Percentiles rank a stretch among this genome's conserved stretches.
Evolutionary conservation across 176 grass and related monocot genomes (phyloP).

Genomic region (Oryza meridionalis): DNA sequence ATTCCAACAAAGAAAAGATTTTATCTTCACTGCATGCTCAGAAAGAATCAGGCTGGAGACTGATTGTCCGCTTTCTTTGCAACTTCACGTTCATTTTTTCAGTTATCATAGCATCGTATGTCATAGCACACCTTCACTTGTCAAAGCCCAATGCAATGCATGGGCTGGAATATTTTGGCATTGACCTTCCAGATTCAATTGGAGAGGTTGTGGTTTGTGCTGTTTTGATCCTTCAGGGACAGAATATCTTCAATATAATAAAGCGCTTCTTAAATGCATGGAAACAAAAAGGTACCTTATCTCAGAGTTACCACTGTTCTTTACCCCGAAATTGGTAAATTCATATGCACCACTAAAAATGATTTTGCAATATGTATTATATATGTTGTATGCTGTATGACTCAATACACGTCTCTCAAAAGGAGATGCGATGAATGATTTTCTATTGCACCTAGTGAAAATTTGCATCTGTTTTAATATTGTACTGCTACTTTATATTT

Average conservation of each 20-base stretch:
- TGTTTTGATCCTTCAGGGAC: constrained; percentile 88
- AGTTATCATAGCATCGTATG: constrained; percentile 61
- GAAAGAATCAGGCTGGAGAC: constrained; percentile 69
- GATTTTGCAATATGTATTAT: constrained; percentile 18
- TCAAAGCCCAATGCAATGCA: constrained; percentile 64
- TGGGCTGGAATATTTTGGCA: constrained; percentile 87
- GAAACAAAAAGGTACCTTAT: constrained; percentile 81
- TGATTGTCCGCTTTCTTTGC: constrained; percentile 76
- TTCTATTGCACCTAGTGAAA: constrained; percentile 3
- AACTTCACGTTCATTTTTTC: constrained; percentile 86
- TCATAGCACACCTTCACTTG: constrained; percentile 78
- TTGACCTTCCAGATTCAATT: constrained; percentile 95
- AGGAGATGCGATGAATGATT: constrained; percentile 1
- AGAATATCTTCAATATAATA: constrained; percentile 64
- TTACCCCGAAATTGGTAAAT: constrained; percentile 4
- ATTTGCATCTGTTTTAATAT: constrained; percentile 24
- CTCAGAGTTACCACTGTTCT: constrained; percentile 2
- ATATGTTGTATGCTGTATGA: constrained; percentile 1
- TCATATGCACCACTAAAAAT: background rate
- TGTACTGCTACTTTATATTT: constrained; percentile 24
- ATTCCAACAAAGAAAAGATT: constrained; percentile 72
- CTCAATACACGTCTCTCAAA: background rate
- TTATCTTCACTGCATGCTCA: constrained; percentile 74
- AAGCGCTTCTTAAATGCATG: constrained; percentile 72
- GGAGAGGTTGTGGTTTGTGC: constrained; percentile 89